Base-by-base conservation (phyloP, 768 basidiomycete genomes). In the Russula brevipes region DNA sequence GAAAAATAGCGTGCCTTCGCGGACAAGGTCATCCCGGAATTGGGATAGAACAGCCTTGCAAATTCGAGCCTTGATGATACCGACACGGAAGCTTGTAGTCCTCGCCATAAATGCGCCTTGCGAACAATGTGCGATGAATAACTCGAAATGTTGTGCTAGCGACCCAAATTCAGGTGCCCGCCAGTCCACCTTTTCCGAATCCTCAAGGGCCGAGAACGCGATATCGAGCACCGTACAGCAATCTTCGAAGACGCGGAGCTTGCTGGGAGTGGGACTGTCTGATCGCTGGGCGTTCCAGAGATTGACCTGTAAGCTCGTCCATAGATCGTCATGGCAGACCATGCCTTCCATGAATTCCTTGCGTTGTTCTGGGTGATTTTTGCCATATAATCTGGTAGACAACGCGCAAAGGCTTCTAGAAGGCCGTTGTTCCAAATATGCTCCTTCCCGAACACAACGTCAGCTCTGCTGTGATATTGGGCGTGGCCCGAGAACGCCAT, bases 141-240 rank as follows among this genome's bases (percentile, higher is more conserved):
- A 42, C 14, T 63, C 62, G 39, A 59, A 35, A 36, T 49, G 62
- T 3, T 58, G 56, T 14, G 17, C 10, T 12, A 63, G 41, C 5
- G 52, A 54, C 10, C 57, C 52, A 11, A 58, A 59, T 49, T 63
- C 57, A 17, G 62, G 62, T 35, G 30, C 46, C 1, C 52, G 38
- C 62, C 62, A 63, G 62, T 54, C 49, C n/a, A 54, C 31, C 3
- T 12, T 53, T 33, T 10, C n/a, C 16, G 62, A 63, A 19, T n/a
- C n/a, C 47, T 58, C 46, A 2, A 63, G 52, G 10, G 31, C 10
- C 5, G 41, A 35, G 7, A 63, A 17, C 4, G 33, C 46, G 1
- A 36, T 41, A 36, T 63, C 62, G 45, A 63, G 31, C 11, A 63
- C 57, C 14, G 11, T 51, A 44, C 33, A 41, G 38, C 57, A 63